phyloP scores from a whole-genome alignment of 495 filamentous ascomycete genomes.

The Chaetomium tenue region DNA sequence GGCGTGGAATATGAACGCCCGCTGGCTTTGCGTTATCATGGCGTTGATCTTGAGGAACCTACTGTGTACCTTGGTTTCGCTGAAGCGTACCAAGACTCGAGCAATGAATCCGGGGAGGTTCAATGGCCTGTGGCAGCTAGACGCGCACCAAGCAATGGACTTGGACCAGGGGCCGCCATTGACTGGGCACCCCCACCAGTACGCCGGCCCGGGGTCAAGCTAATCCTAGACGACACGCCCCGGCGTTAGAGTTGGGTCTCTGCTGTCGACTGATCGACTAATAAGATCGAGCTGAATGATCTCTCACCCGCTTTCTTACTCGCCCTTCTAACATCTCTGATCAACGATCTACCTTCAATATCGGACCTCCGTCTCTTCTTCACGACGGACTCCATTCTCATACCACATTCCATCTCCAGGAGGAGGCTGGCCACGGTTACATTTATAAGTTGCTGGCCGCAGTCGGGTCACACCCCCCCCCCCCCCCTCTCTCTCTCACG shows the following conservation, averaged over 20 bases:
- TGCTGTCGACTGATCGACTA: conserved; percentile 33
- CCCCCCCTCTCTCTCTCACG: too few species aligned
- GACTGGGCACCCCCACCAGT: conserved; percentile 21
- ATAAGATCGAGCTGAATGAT: conserved; percentile 29
- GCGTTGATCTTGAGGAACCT: too few species aligned
- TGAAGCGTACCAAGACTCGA: conserved; percentile 12
- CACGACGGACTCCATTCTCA: conserved; percentile 2
- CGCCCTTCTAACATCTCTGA: conserved; percentile 18
- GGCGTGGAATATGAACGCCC: neutral
- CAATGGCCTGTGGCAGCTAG: conserved; percentile 23
- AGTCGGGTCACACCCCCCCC: conserved; percentile 12
- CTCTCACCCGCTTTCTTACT: conserved; percentile 15
- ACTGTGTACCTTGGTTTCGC: neutral
- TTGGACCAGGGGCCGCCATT: conserved; percentile 27
- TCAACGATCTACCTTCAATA: conserved; percentile 19
- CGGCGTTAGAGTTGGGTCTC: conserved; percentile 22
- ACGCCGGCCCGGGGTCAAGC: conserved; percentile 27
- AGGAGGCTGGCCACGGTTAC: conserved; percentile 21
- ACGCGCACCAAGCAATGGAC: conserved; percentile 17
- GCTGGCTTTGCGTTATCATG: neutral
- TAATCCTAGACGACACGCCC: conserved; percentile 29
- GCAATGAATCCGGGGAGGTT: conserved; percentile 18
- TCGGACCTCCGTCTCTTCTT: conserved; percentile 18
- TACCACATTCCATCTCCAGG: conserved; percentile 18
- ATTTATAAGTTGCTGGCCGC: conserved; percentile 25